Conservation (phyloP, 202 grass and related monocot genomes). For the Schoenoplectus tabernaemontani region DNA sequence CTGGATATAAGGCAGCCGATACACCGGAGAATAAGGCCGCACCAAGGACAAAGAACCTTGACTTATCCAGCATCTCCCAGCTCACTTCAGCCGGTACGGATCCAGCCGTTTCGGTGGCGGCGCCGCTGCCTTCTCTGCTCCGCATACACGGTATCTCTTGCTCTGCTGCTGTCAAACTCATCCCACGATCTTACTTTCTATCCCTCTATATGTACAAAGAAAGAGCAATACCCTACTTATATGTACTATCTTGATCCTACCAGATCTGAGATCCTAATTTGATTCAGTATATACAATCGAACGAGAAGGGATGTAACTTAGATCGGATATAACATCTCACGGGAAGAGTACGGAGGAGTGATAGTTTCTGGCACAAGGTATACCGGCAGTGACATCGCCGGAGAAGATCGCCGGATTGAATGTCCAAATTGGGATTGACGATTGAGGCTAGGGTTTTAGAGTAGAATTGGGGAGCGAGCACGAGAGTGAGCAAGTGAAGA, state of each 20-base stretch:
- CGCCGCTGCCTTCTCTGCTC: slow-evolving; percentile 15
- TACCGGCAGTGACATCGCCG: slow-evolving; percentile 6
- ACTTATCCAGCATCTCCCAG: slow-evolving; percentile 99
- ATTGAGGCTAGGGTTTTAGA: too few species aligned
- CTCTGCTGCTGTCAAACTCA: slow-evolving; percentile 56
- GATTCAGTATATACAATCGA: slow-evolving; percentile 28
- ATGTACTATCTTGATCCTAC: neutral
- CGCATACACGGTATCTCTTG: slow-evolving; percentile 38
- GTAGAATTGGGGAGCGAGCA: too few species aligned
- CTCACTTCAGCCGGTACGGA: slow-evolving; percentile 74
- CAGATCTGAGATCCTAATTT: slow-evolving; percentile 17
- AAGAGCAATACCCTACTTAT: neutral
- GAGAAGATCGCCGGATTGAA: too few species aligned
- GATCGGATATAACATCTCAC: slow-evolving; percentile 20
- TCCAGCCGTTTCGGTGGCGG: slow-evolving; percentile 23
- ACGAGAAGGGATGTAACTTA: slow-evolving; percentile 23
- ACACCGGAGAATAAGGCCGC: slow-evolving; percentile 92
- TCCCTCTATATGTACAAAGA: neutral
- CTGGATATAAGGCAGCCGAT: slow-evolving; percentile 79
- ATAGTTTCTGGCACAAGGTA: neutral
- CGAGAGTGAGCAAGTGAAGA: neutral
- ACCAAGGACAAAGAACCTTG: slow-evolving; percentile 82
- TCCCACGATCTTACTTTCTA: slow-evolving; percentile 14
- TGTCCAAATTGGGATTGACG: neutral
- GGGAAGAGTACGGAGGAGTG: too few species aligned